phyloP scores from a whole-genome alignment of 345 rosid genomes.

The Hibiscus mutabilis region DNA sequence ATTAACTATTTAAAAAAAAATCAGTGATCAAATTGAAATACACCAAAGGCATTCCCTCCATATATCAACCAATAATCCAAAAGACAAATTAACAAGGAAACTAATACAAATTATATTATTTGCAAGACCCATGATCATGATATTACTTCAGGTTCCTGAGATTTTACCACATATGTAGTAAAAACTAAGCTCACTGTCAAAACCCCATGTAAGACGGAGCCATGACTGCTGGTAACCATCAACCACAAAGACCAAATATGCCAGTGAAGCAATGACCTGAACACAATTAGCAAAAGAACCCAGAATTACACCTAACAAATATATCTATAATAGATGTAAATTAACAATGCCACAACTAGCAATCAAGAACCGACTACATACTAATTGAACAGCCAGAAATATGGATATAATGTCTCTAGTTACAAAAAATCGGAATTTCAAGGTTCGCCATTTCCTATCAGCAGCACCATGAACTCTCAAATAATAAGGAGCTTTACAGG shows the following conservation, averaged over 20 bases:
- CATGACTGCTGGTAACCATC: constrained; percentile 73
- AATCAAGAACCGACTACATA: constrained; percentile 28
- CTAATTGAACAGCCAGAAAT: constrained; percentile 89
- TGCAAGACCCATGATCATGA: background rate
- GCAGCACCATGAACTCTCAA: constrained; percentile 94
- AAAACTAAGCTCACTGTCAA: constrained; percentile 80
- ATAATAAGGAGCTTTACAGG: constrained; percentile 98
- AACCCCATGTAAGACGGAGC: constrained; percentile 90
- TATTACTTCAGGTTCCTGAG: constrained; percentile 18
- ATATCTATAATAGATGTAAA: constrained; percentile 4
- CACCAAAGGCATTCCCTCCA: background rate
- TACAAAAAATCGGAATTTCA: constrained; percentile 97
- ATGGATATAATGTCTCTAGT: constrained; percentile 90
- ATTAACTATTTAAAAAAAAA: background rate
- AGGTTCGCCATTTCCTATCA: constrained; percentile 91
- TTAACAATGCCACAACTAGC: background rate
- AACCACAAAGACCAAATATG: constrained; percentile 74
- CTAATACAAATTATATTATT: background rate
- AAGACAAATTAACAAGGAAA: background rate
- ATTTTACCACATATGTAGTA: constrained; percentile 93
- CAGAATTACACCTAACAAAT: background rate
- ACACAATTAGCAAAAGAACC: constrained; percentile 14
- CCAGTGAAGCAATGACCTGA: constrained; percentile 87
- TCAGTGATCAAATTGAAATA: background rate
- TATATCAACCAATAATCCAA: background rate